phyloP scores from a whole-genome alignment of 352 stramenopile species.

The Phytophthora meadii region DNA sequence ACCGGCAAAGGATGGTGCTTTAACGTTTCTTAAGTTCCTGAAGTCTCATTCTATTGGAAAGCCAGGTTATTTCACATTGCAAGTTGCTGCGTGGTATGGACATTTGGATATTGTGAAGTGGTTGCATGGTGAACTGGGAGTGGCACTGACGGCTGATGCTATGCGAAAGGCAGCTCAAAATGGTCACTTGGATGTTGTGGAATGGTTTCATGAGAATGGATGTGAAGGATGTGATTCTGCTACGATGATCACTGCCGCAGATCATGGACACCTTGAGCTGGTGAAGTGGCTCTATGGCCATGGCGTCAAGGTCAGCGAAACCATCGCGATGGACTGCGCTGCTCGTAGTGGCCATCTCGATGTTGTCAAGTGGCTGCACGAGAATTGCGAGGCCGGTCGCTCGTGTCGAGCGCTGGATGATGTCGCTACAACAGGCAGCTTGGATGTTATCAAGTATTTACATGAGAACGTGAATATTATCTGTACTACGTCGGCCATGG shows the following conservation, averaged over 20 bases:
- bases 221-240: slow-evolving; percentile 19
- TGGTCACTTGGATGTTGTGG: slow-evolving; percentile 27
- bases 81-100: slow-evolving; percentile 23
- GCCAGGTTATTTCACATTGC: slow-evolving; percentile 23
- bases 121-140: slow-evolving; percentile 17
- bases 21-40: slow-evolving; percentile 31
- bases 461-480: slow-evolving; percentile 6
- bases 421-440: slow-evolving; percentile 14
- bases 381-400: slow-evolving; percentile 1
- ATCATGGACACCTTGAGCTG: slow-evolving; percentile 20
- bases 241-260: slow-evolving; percentile 22
- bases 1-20: slow-evolving; percentile 24
- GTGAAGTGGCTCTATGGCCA: slow-evolving; percentile 31
- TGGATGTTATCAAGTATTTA: slow-evolving; percentile 22
- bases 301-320: slow-evolving; percentile 10
- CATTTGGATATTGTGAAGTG: slow-evolving; percentile 33
- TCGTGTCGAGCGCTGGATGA: slow-evolving; percentile 21
- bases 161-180: slow-evolving; percentile 27
- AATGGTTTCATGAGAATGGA: slow-evolving; percentile 31
- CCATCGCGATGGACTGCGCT: slow-evolving; percentile 17
- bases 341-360: slow-evolving; percentile 28
- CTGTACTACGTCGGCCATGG: slow-evolving; percentile 23
- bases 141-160: slow-evolving; percentile 11
- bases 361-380: slow-evolving; percentile 29
- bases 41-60: slow-evolving; percentile 16